A percentile compares a stretch with the other conserved stretches of the same genome.
phyloP scores from a whole-genome alignment of 2,329 filamentous ascomycete genomes.

The Simplicillium aogashimaense region DNA sequence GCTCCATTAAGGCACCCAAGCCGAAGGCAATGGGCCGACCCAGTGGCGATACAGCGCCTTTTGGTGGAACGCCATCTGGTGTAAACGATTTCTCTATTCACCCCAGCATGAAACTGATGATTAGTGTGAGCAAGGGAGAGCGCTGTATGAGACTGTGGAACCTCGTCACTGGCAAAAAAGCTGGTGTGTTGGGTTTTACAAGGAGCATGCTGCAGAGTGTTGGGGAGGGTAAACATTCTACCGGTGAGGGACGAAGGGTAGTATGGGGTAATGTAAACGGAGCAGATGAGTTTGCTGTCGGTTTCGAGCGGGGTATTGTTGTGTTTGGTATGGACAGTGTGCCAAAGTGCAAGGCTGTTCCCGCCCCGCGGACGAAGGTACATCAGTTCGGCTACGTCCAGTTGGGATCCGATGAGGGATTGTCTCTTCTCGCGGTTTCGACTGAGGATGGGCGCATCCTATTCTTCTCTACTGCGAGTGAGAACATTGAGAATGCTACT shows the following conservation, averaged over 20 bases:
- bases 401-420: constrained; percentile 26
- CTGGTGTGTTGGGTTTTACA: constrained; percentile 80
- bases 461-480: constrained; percentile 63
- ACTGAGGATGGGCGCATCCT: constrained; percentile 86
- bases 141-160: constrained; percentile 93
- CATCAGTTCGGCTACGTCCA: constrained; percentile 70
- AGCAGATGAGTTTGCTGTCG: constrained; percentile 76
- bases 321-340: constrained; percentile 85
- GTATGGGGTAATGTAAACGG: constrained; percentile 65
- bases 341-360: constrained; percentile 64
- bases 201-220: constrained; percentile 61
- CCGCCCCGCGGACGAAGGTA: constrained; percentile 63
- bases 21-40: constrained; percentile 73
- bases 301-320: constrained; percentile 75
- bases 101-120: constrained; percentile 92
- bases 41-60: constrained; percentile 79
- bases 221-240: constrained; percentile 66
- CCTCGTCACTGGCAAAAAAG: constrained; percentile 90
- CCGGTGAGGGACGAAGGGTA: constrained; percentile 74
- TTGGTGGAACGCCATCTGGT: constrained; percentile 72
- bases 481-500: constrained; percentile 34
- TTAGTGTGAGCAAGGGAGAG: constrained; percentile 84
- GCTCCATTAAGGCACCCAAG: constrained; percentile 78
- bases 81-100: constrained; percentile 94
- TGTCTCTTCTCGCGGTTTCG: constrained; percentile 58